phyloP scores from a whole-genome alignment of 164 flowering plant genomes.

The Cinnamomum chago region DNA sequence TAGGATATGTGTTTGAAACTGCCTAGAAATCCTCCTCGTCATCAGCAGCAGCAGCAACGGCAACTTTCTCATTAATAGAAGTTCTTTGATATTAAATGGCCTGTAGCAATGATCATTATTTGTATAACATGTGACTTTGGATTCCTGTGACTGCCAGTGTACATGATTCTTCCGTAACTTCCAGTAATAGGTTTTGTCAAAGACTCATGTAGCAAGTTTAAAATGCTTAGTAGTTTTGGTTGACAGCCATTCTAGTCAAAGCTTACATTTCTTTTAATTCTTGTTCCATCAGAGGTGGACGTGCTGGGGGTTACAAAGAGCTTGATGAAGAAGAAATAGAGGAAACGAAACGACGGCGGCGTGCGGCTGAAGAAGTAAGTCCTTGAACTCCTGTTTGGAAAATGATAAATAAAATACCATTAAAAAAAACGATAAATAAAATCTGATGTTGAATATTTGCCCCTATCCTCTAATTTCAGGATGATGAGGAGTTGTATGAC shows the following conservation, averaged over 20 bases:
- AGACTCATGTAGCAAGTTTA: background rate
- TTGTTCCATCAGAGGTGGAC: slow-evolving; percentile 67
- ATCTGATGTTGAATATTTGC: slow-evolving; percentile 5
- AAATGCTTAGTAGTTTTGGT: background rate
- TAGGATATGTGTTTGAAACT: no score
- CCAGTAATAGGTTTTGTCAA: background rate
- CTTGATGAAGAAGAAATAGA: slow-evolving; percentile 97
- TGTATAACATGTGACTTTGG: background rate
- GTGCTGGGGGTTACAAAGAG: slow-evolving; percentile 98
- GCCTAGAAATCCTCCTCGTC: no score
- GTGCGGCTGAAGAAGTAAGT: slow-evolving; percentile 87
- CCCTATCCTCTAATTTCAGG: slow-evolving; percentile 40
- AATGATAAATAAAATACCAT: background rate
- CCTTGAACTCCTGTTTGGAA: background rate
- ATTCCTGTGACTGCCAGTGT: background rate
- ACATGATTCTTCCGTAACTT: background rate
- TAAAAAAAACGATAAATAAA: background rate
- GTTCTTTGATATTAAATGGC: no score
- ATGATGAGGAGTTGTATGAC: slow-evolving; percentile 98
- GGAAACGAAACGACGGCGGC: slow-evolving; percentile 79
- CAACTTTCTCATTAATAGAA: no score
- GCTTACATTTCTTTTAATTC: background rate
- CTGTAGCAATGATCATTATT: no score
- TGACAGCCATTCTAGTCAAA: background rate
- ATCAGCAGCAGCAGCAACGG: no score